These are phyloP conservation scores for Blastocrithidia nonstop DNA, from an alignment of 208 protist species.

Conservation along the genomic window DNA sequence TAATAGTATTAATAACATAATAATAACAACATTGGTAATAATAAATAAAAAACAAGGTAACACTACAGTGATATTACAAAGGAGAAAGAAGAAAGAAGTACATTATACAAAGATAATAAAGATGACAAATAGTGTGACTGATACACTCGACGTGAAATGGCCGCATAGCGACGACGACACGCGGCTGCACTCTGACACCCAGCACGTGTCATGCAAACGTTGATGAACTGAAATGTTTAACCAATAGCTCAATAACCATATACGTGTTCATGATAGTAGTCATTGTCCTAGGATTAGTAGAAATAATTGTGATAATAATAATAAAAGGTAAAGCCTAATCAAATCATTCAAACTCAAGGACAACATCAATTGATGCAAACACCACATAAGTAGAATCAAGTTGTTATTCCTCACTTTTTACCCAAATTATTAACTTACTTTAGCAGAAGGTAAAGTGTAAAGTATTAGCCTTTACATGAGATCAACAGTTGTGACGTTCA, in stretches of 20 bases:
- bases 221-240: constrained; percentile 5
- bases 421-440: too few species aligned
- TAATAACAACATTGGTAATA: background rate
- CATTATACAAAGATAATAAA: background rate
- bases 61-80: background rate
- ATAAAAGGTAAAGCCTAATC: too few species aligned
- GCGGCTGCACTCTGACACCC: constrained; percentile 34
- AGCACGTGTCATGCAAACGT: constrained; percentile 55
- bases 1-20: constrained; percentile 1
- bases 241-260: background rate
- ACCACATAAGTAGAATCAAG: too few species aligned
- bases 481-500: too few species aligned
- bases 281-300: too few species aligned
- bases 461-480: too few species aligned
- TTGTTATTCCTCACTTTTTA: too few species aligned
- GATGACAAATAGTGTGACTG: constrained; percentile 13
- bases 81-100: constrained; percentile 4
- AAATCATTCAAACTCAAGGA: too few species aligned
- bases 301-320: too few species aligned
- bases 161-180: constrained; percentile 16
- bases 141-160: constrained; percentile 24
- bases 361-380: too few species aligned
- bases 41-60: background rate
- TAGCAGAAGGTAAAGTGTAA: too few species aligned
- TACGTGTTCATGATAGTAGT: background rate